phyloP scores from a whole-genome alignment of 31 red algal species.

The Odonthalia washingtoniensis region DNA sequence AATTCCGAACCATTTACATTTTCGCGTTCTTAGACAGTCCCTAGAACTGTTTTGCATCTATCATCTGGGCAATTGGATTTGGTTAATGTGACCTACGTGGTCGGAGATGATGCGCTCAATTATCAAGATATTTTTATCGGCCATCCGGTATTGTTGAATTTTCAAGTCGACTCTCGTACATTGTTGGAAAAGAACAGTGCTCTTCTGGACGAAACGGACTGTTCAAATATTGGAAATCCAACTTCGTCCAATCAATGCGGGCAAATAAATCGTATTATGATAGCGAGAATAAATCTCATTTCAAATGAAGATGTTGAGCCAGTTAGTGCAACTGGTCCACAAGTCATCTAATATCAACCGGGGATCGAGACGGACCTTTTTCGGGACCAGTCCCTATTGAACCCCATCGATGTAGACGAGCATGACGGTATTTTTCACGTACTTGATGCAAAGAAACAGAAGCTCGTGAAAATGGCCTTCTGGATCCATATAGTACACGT shows the following conservation, averaged over 20 bases:
- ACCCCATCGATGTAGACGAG: too few relatives aligned
- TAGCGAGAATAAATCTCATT: too few relatives aligned
- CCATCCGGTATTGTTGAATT: slow-evolving; percentile 26
- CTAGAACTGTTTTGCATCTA: slow-evolving; percentile 24
- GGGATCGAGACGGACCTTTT: too few relatives aligned
- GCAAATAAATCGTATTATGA: too few relatives aligned
- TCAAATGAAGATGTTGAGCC: too few relatives aligned
- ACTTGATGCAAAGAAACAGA: too few relatives aligned
- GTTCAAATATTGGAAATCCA: too few relatives aligned
- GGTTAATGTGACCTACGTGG: slow-evolving; percentile 23
- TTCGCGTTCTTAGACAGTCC: slow-evolving; percentile 29
- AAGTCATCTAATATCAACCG: too few relatives aligned
- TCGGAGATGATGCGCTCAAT: slow-evolving; percentile 22
- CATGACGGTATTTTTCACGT: too few relatives aligned
- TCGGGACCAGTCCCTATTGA: too few relatives aligned
- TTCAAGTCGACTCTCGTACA: not conserved
- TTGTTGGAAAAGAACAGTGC: not conserved
- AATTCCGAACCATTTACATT: slow-evolving; percentile 26
- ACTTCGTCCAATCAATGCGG: too few relatives aligned
- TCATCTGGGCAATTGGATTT: slow-evolving; percentile 19
- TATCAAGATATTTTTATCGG: slow-evolving; percentile 50
- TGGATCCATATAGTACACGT: not conserved
- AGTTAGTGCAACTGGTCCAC: too few relatives aligned
- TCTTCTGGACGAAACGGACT: slow-evolving; percentile 12
- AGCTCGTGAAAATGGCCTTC: not conserved